A percentile compares a stretch with the other conserved stretches of the same genome.
Evolutionary conservation across 2,329 filamentous ascomycete genomes (phyloP).

Genomic region (Uncinocarpus reesii): DNA sequence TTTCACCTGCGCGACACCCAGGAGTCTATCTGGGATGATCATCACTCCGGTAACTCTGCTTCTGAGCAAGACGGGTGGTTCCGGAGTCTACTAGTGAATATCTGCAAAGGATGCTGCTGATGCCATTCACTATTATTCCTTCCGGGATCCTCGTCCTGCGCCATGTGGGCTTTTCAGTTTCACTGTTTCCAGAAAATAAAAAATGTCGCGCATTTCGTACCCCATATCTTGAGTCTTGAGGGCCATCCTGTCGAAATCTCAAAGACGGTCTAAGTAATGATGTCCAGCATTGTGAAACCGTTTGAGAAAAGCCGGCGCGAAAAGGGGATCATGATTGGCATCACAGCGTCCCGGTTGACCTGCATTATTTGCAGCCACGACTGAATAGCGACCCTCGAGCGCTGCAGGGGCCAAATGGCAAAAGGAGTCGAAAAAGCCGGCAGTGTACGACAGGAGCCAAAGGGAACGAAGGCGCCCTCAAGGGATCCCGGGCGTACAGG

Average conservation of each 20-base stretch:
- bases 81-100: too few relatives aligned
- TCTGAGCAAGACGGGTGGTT: too few relatives aligned
- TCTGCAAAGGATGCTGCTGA: too few relatives aligned
- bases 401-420: not conserved
- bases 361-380: too few relatives aligned
- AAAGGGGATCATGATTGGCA: not conserved
- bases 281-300: not conserved
- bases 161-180: not conserved
- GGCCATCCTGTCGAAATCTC: too few relatives aligned
- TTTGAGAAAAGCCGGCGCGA: not conserved
- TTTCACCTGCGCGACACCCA: not conserved
- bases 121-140: too few relatives aligned
- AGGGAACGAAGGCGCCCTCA: not conserved
- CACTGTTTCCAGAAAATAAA: not conserved
- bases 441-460: too few relatives aligned
- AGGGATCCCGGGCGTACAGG: not conserved
- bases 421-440: not conserved
- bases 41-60: too few relatives aligned
- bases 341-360: not conserved
- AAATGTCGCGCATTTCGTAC: slow-evolving; percentile 4
- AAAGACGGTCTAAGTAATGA: not conserved
- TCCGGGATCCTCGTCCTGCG: not conserved
- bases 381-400: not conserved
- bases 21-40: not conserved
- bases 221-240: too few relatives aligned